phyloP scores from a whole-genome alignment of 2,329 filamentous ascomycete species.

The Penicillium sp. region DNA sequence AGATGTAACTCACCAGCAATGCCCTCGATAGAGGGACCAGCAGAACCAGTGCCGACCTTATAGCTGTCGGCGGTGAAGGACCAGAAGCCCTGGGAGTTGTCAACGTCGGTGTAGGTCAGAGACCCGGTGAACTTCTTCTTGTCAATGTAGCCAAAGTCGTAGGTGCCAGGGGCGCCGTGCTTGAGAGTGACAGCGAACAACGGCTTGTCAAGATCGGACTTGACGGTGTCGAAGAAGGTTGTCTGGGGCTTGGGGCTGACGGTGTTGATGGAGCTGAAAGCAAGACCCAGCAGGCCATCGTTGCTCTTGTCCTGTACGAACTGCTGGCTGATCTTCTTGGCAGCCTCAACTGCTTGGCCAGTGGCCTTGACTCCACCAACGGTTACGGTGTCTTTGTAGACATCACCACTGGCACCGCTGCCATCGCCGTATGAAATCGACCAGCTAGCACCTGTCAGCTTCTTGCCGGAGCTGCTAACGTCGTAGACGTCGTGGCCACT shows the following conservation, averaged over 20 bases:
- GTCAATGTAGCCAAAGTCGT: slow-evolving; percentile 55
- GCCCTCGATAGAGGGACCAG: slow-evolving; percentile 37
- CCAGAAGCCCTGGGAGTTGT: slow-evolving; percentile 56
- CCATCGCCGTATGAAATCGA: slow-evolving; percentile 58
- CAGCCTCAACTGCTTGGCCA: slow-evolving; percentile 58
- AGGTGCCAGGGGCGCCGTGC: slow-evolving; percentile 45
- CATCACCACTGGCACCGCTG: slow-evolving; percentile 53
- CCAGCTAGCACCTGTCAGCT: slow-evolving; percentile 48
- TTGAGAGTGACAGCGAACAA: slow-evolving; percentile 51
- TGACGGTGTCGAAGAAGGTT: slow-evolving; percentile 56
- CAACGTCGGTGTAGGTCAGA: slow-evolving; percentile 50
- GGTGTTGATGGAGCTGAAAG: slow-evolving; percentile 53
- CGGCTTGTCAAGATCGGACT: slow-evolving; percentile 41
- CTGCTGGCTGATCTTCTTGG: slow-evolving; percentile 47
- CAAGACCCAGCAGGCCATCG: slow-evolving; percentile 54
- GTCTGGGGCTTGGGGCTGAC: slow-evolving; percentile 44
- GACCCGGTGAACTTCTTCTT: slow-evolving; percentile 49
- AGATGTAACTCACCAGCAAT: slow-evolving; percentile 44
- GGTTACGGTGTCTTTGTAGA: slow-evolving; percentile 57
- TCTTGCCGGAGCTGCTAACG: slow-evolving; percentile 41
- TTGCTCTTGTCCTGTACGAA: slow-evolving; percentile 47
- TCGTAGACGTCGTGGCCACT: slow-evolving; percentile 52
- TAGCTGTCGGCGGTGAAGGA: slow-evolving; percentile 51
- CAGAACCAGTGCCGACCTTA: slow-evolving; percentile 43
- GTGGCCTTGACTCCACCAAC: slow-evolving; percentile 53